Base-by-base conservation (phyloP, 805 yeast genomes). In the Yarrowia bubula region DNA sequence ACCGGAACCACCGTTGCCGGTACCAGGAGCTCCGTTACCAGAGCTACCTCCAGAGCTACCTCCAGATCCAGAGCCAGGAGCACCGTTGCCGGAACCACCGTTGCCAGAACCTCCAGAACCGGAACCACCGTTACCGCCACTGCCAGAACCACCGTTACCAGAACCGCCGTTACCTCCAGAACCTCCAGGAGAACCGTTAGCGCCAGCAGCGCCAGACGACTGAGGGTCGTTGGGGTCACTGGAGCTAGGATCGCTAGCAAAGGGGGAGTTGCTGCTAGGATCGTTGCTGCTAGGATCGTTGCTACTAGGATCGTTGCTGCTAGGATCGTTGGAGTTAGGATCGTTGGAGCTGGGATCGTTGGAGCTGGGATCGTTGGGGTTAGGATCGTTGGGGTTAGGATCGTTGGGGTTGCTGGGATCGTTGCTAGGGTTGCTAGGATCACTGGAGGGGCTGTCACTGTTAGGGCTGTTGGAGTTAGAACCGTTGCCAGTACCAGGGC, bases 41-140 rank as follows among this genome's bases (percentile, higher is more conserved):
- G 22, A 18, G 1, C 22, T 7, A 8, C 17, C n/a, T 8, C 47
- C 47, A 4, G 47, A 43, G 46, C 14, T 10, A n/a, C 33, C 15
- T 4, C 53, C 53, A 32, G 55, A 48, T 8, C 58, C 58, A 38
- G 32, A 14, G 1, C 58, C 58, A n/a, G 55, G 39, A n/a, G 41
- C 41, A 22, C 58, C 43, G 44, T 22, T 37, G 10, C 50, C 57
- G 6, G 33, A 28, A 1, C 42, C 57, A 7, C 42, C 57, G 17
- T 35, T 50, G 9, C 53, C 53, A 17, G 38, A 33, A 15, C 51
- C 51, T 4, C 38, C 38, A 10, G 22, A n/a, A 32, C 47, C 33
- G 11, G n/a, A 14, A 10, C 32, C 32, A 10, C 47, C 48, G 9
- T 44, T 44, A 8, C 50, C 50, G 28, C 32, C 8, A 8, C 31